Conservation (phyloP, 2,329 filamentous ascomycete species). For the Aspergillus sp. region DNA sequence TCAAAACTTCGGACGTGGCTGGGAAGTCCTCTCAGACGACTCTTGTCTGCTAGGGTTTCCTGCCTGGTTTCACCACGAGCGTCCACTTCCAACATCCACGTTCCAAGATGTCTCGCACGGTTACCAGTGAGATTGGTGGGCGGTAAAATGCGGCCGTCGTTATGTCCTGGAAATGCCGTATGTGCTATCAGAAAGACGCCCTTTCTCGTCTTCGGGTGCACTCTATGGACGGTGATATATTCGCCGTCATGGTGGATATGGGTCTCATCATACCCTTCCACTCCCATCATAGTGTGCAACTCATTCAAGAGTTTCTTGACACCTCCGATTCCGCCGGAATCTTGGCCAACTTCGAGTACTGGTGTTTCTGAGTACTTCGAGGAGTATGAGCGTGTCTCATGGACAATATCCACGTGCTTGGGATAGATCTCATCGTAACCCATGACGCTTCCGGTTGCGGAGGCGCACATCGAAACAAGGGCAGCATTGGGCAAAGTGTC, state of each 20-base stretch:
- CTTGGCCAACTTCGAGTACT: conserved; percentile 48
- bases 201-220: conserved; percentile 84
- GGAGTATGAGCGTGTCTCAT: conserved; percentile 74
- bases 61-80: conserved; percentile 59
- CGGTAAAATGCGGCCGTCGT: conserved; percentile 71
- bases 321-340: conserved; percentile 76
- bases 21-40: conserved; percentile 69
- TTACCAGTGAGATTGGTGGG: conserved; percentile 76
- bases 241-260: conserved; percentile 95
- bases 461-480: conserved; percentile 90
- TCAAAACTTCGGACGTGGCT: conserved; percentile 67
- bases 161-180: conserved; percentile 86
- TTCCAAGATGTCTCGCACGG: conserved; percentile 73
- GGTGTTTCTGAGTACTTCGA: conserved; percentile 59
- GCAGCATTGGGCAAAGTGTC: conserved; percentile 93
- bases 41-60: conserved; percentile 57
- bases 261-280: conserved; percentile 87
- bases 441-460: conserved; percentile 91
- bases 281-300: conserved; percentile 91
- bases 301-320: conserved; percentile 90
- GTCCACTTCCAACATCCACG: conserved; percentile 88
- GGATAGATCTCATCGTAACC: conserved; percentile 97
- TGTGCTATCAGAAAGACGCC: conserved; percentile 94
- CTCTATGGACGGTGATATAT: conserved; percentile 90
- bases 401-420: conserved; percentile 81